Percentiles rank a stretch among this genome's conserved stretches.
Conservation (phyloP, 2,329 filamentous ascomycete genomes). For the Arachnomyces sp. region DNA sequence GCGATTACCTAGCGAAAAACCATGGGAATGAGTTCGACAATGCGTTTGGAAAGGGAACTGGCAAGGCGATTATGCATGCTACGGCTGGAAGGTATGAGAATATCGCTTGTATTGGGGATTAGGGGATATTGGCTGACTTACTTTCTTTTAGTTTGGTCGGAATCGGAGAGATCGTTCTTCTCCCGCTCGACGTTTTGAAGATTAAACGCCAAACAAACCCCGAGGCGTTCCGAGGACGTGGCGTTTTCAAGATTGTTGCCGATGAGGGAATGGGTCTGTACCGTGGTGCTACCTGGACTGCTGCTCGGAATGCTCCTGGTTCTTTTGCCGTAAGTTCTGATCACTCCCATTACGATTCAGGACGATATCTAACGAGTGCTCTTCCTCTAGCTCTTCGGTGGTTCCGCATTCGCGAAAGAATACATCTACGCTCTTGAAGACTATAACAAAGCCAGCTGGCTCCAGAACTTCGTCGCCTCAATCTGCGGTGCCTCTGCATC, state of each 20-base stretch:
- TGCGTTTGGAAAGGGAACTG: constrained; percentile 90
- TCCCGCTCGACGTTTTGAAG: constrained; percentile 94
- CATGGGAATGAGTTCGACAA: constrained; percentile 77
- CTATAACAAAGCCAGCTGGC: constrained; percentile 92
- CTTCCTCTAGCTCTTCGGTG: constrained; percentile 74
- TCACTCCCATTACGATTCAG: constrained; percentile 13
- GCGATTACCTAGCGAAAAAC: constrained; percentile 76
- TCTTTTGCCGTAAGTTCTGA: constrained; percentile 74
- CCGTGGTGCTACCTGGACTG: constrained; percentile 95
- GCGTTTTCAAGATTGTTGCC: constrained; percentile 77
- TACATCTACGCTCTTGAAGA: constrained; percentile 83
- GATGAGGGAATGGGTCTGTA: constrained; percentile 96
- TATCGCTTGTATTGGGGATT: not conserved
- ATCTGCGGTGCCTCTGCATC: constrained; percentile 92
- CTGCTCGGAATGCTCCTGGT: constrained; percentile 90
- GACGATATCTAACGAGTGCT: constrained; percentile 8
- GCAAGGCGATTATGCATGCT: constrained; percentile 97
- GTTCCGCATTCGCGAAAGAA: constrained; percentile 94
- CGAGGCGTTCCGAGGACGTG: constrained; percentile 91
- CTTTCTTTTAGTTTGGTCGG: constrained; percentile 64
- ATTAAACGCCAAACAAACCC: constrained; percentile 99
- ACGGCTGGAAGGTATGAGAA: constrained; percentile 71
- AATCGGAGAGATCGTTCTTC: constrained; percentile 91
- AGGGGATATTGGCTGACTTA: constrained; percentile 6
- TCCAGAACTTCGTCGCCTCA: constrained; percentile 94